Conservation (phyloP, 2,329 filamentous ascomycete genomes). For the Rugonectria rugulosa region DNA sequence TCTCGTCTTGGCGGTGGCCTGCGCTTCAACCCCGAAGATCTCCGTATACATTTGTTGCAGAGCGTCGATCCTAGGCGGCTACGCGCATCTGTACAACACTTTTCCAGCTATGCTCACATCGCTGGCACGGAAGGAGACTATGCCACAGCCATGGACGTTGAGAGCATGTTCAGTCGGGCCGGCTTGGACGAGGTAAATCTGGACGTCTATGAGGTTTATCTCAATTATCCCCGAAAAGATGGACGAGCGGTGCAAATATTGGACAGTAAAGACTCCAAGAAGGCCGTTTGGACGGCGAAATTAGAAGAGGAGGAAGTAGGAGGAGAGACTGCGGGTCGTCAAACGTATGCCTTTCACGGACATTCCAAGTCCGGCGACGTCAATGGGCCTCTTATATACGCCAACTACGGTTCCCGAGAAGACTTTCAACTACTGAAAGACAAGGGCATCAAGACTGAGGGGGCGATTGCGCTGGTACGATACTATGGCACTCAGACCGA, state of each 20-base stretch:
- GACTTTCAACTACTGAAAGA: slow-evolving; percentile 81
- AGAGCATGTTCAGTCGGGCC: slow-evolving; percentile 75
- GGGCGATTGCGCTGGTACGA: slow-evolving; percentile 84
- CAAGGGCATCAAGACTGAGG: slow-evolving; percentile 75
- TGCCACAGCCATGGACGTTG: slow-evolving; percentile 83
- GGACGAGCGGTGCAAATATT: slow-evolving; percentile 85
- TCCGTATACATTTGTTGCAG: slow-evolving; percentile 77
- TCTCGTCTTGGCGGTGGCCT: slow-evolving; percentile 71
- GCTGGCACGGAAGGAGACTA: slow-evolving; percentile 95
- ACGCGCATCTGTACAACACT: slow-evolving; percentile 75
- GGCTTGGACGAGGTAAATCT: slow-evolving; percentile 78
- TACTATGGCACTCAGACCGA: slow-evolving; percentile 80
- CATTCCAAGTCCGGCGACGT: slow-evolving; percentile 88
- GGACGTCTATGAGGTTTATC: slow-evolving; percentile 85
- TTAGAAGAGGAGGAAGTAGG: slow-evolving; percentile 81
- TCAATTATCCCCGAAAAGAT: slow-evolving; percentile 85
- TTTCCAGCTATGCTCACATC: slow-evolving; percentile 86
- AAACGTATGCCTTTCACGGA: slow-evolving; percentile 86
- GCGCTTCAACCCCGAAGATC: slow-evolving; percentile 80
- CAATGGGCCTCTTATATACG: slow-evolving; percentile 86
- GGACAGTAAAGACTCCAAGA: slow-evolving; percentile 63
- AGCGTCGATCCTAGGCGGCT: slow-evolving; percentile 75
- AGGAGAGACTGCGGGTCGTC: slow-evolving; percentile 66
- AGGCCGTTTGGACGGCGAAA: slow-evolving; percentile 77
- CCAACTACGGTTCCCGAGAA: slow-evolving; percentile 85